Conservation (phyloP, 164 flowering plant species). For the Saururus chinensis region DNA sequence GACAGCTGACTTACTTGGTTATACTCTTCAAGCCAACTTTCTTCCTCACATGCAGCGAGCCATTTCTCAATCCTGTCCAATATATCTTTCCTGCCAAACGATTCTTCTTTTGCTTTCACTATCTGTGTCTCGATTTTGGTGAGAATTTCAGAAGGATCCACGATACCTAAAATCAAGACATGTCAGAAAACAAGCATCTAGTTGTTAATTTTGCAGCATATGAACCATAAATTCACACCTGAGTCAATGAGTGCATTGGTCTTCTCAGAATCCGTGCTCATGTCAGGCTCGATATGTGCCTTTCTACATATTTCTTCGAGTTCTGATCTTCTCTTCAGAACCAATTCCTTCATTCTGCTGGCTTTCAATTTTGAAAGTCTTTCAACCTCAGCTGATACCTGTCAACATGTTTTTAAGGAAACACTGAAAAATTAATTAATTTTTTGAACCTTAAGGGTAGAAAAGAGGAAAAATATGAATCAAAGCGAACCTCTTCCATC, state of each 20-base stretch:
- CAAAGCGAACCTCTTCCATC: slow-evolving; percentile 52
- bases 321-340: slow-evolving; percentile 74
- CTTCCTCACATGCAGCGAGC: slow-evolving; percentile 88
- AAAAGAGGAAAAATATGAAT: background rate
- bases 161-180: slow-evolving; percentile 40
- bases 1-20: slow-evolving; percentile 40
- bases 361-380: slow-evolving; percentile 74
- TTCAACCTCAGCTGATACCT: slow-evolving; percentile 81
- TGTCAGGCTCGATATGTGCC: slow-evolving; percentile 75
- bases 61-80: slow-evolving; percentile 80
- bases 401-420: slow-evolving; percentile 9
- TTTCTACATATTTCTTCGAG: slow-evolving; percentile 70
- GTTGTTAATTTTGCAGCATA: background rate
- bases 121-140: slow-evolving; percentile 79
- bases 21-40: slow-evolving; percentile 90
- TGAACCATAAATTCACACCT: slow-evolving; percentile 25
- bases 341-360: slow-evolving; percentile 89
- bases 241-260: slow-evolving; percentile 80
- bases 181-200: background rate
- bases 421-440: background rate
- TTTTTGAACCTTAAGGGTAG: background rate
- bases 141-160: slow-evolving; percentile 79
- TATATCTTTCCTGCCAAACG: slow-evolving; percentile 65
- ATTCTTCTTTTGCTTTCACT: slow-evolving; percentile 60
- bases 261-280: slow-evolving; percentile 76